Base-by-base conservation (phyloP, 352 stramenopile genomes). In the Globisporangium iwayamae region DNA sequence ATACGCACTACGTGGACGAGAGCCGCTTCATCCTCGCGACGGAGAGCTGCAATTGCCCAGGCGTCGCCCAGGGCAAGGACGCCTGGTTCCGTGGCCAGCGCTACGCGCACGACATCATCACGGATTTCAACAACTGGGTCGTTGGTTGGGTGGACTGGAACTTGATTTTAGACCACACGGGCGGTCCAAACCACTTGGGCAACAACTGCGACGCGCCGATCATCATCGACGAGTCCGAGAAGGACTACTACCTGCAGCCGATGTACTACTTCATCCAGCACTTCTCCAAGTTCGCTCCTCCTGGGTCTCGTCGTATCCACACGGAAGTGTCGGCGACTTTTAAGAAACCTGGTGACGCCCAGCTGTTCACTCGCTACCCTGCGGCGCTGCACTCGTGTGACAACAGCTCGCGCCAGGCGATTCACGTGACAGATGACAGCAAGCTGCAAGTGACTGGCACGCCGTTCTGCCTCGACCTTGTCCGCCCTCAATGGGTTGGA, bases 91-190 rank as follows among this genome's bases (percentile, higher is more conserved):
- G 90, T 32, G 90, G 74, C 2, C 83, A 98, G 67, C 85, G 86
- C 2, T 95, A 97, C 32, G 85, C 79, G 2, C 90, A 96, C 71
- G 90, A 97, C 56, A 97, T 98, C 43, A 74, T 98, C 55, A 84
- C 83, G 13, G 87, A 98, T 65, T 76, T 96, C 34, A 97, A 96
- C 74, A 91, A 96, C 68, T 87, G 79, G 66, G 85, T 90, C 14
- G 73, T 81, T 43, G 89, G 89, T 2, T 98, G 92, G 91, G 85
- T 96, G 43, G 90, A 98, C 76, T 98, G 93, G 92, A 98, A 98
- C 73, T 63, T 98, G 46, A 51, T 97, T 7, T 77, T 98, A 0
- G 88, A 96, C 58, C 78, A 90, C 69, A 83, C 50, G 10, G 93
- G 93, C 32, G 93, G 93, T 1, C 91, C 92, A 7, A 98, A 97